Base-by-base conservation (phyloP, 345 rosid genomes). In the Geranium rotundifolium region DNA sequence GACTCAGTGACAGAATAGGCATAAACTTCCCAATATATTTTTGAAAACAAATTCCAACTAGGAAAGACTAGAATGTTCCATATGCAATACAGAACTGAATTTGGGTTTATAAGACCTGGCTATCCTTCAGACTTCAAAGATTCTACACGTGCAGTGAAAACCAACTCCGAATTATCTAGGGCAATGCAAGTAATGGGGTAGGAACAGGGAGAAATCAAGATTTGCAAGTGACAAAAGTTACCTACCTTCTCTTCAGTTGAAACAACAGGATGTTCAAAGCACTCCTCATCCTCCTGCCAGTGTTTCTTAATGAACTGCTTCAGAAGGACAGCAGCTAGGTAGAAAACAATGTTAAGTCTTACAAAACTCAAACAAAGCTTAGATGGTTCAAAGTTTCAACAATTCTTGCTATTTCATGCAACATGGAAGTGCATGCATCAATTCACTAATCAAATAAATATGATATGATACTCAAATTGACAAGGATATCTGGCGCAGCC, bases 401-500 rank as follows among this genome's bases (percentile, higher is more conserved):
- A 46, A 46, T 46, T 9, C 52, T 46, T 14, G 12, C 12, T 14
- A 14, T 46, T 12, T 46, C 13, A 46, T 46, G 52, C 52, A 46
- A 46, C 15, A 46, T 14, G 52, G 52, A 46, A 46, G 1, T 3
- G 8, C 52, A 34, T 46, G 52, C 16, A 46, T 46, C 52, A 46
- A 46, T 46, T 5, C 52, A 46, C 16, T 9, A 7, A 10, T 14
- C 16, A 29, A 61, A 59, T 52, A 63, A 29, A 56, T 8, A 16
- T 17, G 52, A 17, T 12, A 7, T 19, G 29, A 10, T 57, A 63
- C n/a, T 59, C 31, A 52, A 41, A 20, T 16, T 34, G 67, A 62
- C 29, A 18, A 89, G 96, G 96, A 89, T 92, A 92, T 89, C 80
- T 92, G 98, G 19, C 96, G 88, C 79, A 92, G 67, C 67, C 95